Conservation (phyloP, 345 rosid genomes). For the Eucalyptus coolabah region DNA sequence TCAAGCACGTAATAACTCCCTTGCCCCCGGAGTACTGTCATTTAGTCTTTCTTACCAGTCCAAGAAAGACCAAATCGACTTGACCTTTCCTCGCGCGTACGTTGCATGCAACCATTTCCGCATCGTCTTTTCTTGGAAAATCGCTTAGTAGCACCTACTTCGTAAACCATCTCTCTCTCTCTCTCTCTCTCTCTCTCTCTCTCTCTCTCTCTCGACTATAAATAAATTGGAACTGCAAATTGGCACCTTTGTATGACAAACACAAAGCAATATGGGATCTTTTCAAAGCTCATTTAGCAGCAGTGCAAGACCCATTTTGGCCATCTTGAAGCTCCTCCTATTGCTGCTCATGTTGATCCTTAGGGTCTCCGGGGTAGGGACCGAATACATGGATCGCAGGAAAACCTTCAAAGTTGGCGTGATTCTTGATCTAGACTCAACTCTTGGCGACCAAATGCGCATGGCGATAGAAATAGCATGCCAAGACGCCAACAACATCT, state of each 20-base stretch:
- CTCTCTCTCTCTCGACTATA: not conserved
- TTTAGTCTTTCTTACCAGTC: not conserved
- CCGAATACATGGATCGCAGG: not conserved
- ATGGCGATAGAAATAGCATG: slow-evolving; percentile 31
- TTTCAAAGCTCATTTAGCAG: not conserved
- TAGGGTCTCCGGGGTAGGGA: not conserved
- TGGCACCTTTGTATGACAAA: not conserved
- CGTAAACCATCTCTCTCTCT: not conserved
- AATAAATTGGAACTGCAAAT: not conserved
- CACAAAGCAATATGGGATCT: not conserved
- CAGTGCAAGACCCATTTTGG: not conserved
- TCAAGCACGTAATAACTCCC: not conserved
- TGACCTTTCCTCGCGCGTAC: not conserved
- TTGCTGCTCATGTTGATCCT: not conserved
- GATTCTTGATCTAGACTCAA: slow-evolving; percentile 6
- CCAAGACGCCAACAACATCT: slow-evolving; percentile 1
- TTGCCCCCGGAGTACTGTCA: not conserved
- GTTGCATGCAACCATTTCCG: not conserved
- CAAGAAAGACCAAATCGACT: not conserved
- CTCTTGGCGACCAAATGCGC: slow-evolving; percentile 16
- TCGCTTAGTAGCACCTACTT: not conserved
- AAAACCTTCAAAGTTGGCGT: slow-evolving; percentile 16
- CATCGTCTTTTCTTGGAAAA: not conserved
- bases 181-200: too few species aligned
- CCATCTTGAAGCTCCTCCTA: not conserved